These are phyloP conservation scores for Eremochloa ophiuroides DNA, from an alignment of 176 grass and related monocot species.

Conservation along the genomic window DNA sequence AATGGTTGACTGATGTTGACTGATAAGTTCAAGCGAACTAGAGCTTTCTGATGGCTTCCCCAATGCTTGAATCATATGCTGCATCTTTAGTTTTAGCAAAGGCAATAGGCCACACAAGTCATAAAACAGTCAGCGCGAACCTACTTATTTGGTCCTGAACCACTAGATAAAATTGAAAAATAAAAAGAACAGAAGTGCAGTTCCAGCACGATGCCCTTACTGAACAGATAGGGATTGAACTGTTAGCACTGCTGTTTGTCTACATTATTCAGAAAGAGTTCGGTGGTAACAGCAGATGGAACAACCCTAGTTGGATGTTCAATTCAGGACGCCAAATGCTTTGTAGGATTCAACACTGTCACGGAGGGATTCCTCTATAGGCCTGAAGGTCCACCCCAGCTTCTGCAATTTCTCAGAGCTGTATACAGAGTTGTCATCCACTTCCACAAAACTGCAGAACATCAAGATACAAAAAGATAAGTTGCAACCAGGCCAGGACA, in stretches of 20 bases:
- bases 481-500: background rate
- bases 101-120: too few species aligned
- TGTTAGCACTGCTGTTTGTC: background rate
- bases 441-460: constrained; percentile 37
- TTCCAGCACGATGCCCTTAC: too few species aligned
- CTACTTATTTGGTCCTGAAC: too few species aligned
- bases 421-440: background rate
- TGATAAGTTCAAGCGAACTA: too few species aligned
- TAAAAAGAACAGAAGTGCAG: too few species aligned
- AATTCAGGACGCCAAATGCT: constrained; percentile 28
- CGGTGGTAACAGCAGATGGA: background rate
- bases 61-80: too few species aligned
- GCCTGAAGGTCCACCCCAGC: constrained; percentile 43
- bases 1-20: too few species aligned
- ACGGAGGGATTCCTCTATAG: constrained; percentile 32
- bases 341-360: constrained; percentile 49
- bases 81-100: too few species aligned
- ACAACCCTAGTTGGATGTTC: background rate
- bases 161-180: too few species aligned
- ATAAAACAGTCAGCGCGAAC: too few species aligned
- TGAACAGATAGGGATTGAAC: background rate
- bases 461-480: background rate
- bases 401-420: constrained; percentile 41
- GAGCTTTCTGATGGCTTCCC: too few species aligned
- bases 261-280: background rate